These are phyloP conservation scores for Mycena maculata DNA, from an alignment of 768 basidiomycete species.

Conservation along the genomic window DNA sequence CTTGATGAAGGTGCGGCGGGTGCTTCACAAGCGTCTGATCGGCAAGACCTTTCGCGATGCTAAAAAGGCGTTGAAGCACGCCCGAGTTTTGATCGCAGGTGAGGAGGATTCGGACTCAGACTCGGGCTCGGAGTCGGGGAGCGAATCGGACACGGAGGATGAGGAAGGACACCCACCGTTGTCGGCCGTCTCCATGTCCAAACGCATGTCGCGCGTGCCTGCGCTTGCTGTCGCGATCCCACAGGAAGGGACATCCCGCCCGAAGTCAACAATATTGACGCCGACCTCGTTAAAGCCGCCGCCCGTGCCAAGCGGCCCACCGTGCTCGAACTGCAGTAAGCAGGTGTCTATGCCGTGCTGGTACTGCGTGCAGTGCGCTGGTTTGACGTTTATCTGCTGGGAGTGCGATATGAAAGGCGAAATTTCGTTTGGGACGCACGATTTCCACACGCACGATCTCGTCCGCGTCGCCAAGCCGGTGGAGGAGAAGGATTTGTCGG, in stretches of 20 bases:
- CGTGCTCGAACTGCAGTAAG: conserved; percentile 38
- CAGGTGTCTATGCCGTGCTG: conserved; percentile 41
- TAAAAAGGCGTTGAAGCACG: conserved; percentile 33
- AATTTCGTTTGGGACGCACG: conserved; percentile 23
- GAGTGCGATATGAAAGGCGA: conserved; percentile 35
- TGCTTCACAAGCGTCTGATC: conserved; percentile 30
- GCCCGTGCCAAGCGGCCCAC: conserved; percentile 19
- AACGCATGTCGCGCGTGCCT: background rate
- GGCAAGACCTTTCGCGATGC: conserved; percentile 37
- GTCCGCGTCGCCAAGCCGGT: conserved; percentile 31
- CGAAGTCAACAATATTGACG: conserved; percentile 1
- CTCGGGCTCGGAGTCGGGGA: conserved; percentile 4
- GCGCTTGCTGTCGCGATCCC: conserved; percentile 16
- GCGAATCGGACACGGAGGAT: conserved; percentile 9
- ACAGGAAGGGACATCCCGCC: background rate
- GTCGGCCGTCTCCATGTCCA: background rate
- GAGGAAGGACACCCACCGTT: conserved; percentile 13
- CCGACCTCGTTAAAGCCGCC: too few relatives aligned
- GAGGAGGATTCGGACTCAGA: background rate
- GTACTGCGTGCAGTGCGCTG: conserved; percentile 45
- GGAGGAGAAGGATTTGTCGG: conserved; percentile 27
- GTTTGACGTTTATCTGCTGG: conserved; percentile 39
- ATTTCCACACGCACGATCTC: conserved; percentile 36
- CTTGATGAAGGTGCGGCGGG: conserved; percentile 42
- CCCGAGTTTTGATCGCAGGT: conserved; percentile 23